Evolutionary conservation across 805 yeast species (phyloP), one percentile per base, ranked within the genome.

Genomic region (Wickerhamomyces hampshirensis): DNA sequence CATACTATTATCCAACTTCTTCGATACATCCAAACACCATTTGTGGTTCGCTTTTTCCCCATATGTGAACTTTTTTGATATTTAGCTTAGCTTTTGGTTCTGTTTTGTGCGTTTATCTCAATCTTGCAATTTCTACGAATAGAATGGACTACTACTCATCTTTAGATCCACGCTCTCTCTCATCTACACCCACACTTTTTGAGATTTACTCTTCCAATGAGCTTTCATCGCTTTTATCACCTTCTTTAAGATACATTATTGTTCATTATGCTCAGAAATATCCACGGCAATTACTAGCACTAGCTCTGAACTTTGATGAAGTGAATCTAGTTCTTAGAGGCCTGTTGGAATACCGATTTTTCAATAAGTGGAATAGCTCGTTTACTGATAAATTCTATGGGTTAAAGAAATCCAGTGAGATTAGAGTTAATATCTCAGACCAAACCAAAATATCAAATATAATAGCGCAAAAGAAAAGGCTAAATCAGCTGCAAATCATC

Each of bases 311-410:
- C 30, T 88, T 84, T 53, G 96, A 91, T 56, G 96, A 86, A 63
- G 51, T 87, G 26, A 81, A 81, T 48, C 56, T 81, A 4, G 40
- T 74, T 2, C 41, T 81, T 3, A 64, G 89, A 50, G 77, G 84
- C 0, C 39, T 71, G 4, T 62, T 91, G 2, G 97, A 93, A 57
- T 77, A 77, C 66, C 69, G 73, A 43, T 84, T 80, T 47, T 58
- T 91, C 33, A 71, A 65, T 34, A 66, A 68, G 33, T 84, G 93
- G 86, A 89, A 85, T 50, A 76, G 94, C 0, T 76, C 93, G 3
- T 86, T 91, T 51, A 86, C 95, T 1, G 97, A 91, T 57, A 84
- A 84, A 53, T 91, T 91, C 55, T 91, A 91, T 54, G 98, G 97
- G 2, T 61, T 91, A 44, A 87, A 87, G 53, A 66, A 95, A 24